phyloP scores from a whole-genome alignment of 2,329 filamentous ascomycete species.

The Rhynchosporium graminicola region DNA sequence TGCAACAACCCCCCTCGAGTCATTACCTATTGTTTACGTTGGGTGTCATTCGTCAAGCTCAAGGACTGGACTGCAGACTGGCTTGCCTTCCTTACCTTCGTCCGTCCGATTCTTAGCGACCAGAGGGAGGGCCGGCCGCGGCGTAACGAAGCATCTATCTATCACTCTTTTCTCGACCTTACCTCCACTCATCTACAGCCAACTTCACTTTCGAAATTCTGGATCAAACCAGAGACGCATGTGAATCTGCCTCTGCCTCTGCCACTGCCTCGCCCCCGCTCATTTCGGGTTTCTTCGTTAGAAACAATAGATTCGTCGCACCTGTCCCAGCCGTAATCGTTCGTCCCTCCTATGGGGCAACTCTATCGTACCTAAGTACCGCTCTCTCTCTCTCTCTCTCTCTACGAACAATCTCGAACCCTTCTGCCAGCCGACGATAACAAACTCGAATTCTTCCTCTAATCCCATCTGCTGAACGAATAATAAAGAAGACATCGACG shows the following conservation, averaged over 20 bases:
- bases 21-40: constrained; percentile 1
- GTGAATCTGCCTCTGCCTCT: background rate
- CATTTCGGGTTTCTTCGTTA: background rate
- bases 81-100: constrained; percentile 1
- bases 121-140: background rate
- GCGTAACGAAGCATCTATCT: background rate
- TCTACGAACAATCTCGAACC: constrained; percentile 2
- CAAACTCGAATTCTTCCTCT: constrained; percentile 10
- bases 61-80: background rate
- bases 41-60: background rate
- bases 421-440: constrained; percentile 3
- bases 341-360: constrained; percentile 7
- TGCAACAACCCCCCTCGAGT: background rate
- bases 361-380: constrained; percentile 10
- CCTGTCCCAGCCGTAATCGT: background rate
- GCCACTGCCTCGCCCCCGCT: background rate
- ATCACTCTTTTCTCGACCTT: background rate
- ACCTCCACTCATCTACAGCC: background rate
- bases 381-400: background rate
- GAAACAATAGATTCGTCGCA: background rate
- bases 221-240: background rate
- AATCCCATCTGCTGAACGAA: constrained; percentile 6
- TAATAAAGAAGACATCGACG: constrained; percentile 23
- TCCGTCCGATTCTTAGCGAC: constrained; percentile 10
- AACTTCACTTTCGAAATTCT: background rate